Percentiles rank a stretch among this genome's conserved stretches.
phyloP scores from a whole-genome alignment of 768 basidiomycete species.

The Favolaschia claudopus region DNA sequence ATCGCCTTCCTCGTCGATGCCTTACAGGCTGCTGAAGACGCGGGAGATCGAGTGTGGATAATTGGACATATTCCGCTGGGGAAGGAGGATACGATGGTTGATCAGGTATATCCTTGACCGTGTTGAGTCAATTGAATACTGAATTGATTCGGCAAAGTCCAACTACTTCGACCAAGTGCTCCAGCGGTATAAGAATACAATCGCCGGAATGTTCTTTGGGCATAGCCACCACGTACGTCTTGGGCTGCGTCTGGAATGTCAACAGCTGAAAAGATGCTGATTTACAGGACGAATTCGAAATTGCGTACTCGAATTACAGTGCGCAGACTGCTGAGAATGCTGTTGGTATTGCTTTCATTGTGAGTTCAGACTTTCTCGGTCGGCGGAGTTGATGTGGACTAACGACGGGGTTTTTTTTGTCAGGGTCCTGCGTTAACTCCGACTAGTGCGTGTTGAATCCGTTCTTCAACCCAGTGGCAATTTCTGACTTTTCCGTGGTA shows the following conservation, averaged over 20 bases:
- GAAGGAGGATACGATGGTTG: conserved; percentile 34
- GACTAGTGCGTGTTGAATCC: conserved; percentile 36
- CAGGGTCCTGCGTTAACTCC: conserved; percentile 47
- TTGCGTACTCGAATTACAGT: conserved; percentile 47
- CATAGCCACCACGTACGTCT: conserved; percentile 45
- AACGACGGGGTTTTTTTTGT: not conserved
- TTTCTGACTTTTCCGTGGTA: not conserved
- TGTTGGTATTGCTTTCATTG: conserved; percentile 40
- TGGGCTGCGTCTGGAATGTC: not conserved
- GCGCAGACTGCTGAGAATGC: conserved; percentile 39
- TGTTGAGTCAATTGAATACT: not conserved
- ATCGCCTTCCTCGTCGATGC: conserved; percentile 45
- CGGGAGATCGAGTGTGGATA: conserved; percentile 48
- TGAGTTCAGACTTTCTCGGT: not conserved
- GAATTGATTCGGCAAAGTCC: conserved; percentile 30
- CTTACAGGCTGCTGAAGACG: conserved; percentile 47
- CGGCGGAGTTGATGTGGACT: conserved; percentile 3
- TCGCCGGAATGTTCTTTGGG: conserved; percentile 51
- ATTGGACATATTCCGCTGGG: conserved; percentile 47
- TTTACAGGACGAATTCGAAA: conserved; percentile 47
- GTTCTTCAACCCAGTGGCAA: not conserved
- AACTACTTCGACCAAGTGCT: conserved; percentile 52
- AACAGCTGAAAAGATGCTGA: not conserved
- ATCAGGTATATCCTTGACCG: conserved; percentile 19
- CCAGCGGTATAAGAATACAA: conserved; percentile 48